These are phyloP conservation scores for Puccinia coronata DNA, from an alignment of 1,284 basidiomycete species.

Conservation along the genomic window DNA sequence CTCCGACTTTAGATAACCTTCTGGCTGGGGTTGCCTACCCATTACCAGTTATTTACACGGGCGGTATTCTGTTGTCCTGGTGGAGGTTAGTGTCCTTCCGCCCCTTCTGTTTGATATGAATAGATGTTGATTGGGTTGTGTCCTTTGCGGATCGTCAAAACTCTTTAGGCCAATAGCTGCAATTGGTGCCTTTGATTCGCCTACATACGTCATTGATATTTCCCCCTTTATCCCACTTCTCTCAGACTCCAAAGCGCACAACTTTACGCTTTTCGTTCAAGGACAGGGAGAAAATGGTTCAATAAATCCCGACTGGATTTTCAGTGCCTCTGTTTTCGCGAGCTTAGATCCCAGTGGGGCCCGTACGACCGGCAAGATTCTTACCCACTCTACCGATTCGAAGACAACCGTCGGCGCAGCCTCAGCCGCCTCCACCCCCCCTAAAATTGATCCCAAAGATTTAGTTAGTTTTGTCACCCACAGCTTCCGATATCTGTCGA, in stretches of 20 bases:
- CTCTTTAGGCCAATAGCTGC: slow-evolving; percentile 69
- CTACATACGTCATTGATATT: slow-evolving; percentile 74
- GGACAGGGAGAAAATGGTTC: slow-evolving; percentile 69
- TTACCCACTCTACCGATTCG: background rate
- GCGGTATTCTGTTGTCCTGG: slow-evolving; percentile 71
- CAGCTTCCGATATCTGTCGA: slow-evolving; percentile 9
- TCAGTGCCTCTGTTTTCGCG: slow-evolving; percentile 70
- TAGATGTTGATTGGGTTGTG: background rate
- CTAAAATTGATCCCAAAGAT: background rate
- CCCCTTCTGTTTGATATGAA: background rate
- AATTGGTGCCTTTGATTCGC: slow-evolving; percentile 74
- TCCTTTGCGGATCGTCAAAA: background rate
- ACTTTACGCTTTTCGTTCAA: slow-evolving; percentile 70
- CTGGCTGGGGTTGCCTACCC: slow-evolving; percentile 75
- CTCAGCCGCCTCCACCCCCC: background rate
- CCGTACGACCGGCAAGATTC: slow-evolving; percentile 15
- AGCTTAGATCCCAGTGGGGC: slow-evolving; percentile 59
- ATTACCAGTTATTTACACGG: slow-evolving; percentile 76
- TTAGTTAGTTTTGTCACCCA: background rate
- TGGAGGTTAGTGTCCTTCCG: slow-evolving; percentile 62
- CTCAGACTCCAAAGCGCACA: slow-evolving; percentile 70
- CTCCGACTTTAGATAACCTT: slow-evolving; percentile 61
- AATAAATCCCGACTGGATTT: slow-evolving; percentile 72
- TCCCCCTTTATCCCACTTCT: slow-evolving; percentile 75
- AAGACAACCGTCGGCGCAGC: background rate